Base-by-base conservation (phyloP, 1,284 basidiomycete species). In the Tausonia pullulans region DNA sequence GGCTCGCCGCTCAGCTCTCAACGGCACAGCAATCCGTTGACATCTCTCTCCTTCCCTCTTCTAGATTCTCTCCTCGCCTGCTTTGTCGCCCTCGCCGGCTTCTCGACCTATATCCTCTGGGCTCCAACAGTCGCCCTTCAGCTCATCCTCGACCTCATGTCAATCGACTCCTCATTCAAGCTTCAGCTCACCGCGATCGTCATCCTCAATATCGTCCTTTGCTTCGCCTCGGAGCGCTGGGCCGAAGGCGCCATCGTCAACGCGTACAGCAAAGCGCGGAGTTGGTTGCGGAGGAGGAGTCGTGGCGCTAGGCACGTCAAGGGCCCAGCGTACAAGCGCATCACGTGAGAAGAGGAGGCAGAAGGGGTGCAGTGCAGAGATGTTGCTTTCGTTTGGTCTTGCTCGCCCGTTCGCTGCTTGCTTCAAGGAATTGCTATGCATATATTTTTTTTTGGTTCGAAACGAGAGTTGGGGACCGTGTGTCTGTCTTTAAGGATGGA, bases 181-280 rank as follows among this genome's bases (percentile, higher is more conserved):
- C 74, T 82, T 66, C 82, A 84, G 70, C 79, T 98, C 45, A 78
- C 92, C 40, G 74, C 80, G 3, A 83, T 84, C n/a, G 87, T 87
- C 6, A 74, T 83, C 40, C 72, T 85, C 63, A 98, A 98, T 77
- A 82, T 91, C 40, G 77, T 78, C 1, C 70, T 84, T 14, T 93
- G 89, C 46, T 80, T 91, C 73, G 80, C 79, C 0, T 96, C 88
- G 71, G 95, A 98, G 74, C 80, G 83, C 59, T 92, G 86, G 83
- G 86, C 83, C 5, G 81, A 86, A 48, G 79, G 80, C 64, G 77
- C 79, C 11, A 82, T 92, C 56, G 82, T 66, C 16, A 53, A 50
- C 13, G 49, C 44, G 4, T 66, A 59, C 57, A 41, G 39, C 40
- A 62, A 49, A 44, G 53, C 46, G 8, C 45, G 65, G 13, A 63